Conservation (phyloP, 148 eudicot genomes). For the Gaultheria prostrata region DNA sequence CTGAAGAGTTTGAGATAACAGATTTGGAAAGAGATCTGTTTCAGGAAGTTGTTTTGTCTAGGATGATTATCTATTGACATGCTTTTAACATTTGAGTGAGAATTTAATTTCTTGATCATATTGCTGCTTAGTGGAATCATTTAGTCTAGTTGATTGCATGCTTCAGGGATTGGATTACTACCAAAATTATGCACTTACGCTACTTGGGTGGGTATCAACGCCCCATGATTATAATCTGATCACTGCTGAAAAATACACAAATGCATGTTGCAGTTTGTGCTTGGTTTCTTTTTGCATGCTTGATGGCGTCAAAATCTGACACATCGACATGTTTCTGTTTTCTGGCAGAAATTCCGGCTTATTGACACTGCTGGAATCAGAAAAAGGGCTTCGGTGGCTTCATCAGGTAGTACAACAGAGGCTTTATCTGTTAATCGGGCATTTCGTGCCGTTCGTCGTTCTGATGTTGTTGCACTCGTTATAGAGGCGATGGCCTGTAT, state of each 20-base stretch:
- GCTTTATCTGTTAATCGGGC: conserved; percentile 94
- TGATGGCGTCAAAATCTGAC: neutral
- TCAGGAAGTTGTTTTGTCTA: neutral
- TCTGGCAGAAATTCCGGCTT: conserved; percentile 77
- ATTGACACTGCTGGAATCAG: conserved; percentile 99
- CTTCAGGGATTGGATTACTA: neutral
- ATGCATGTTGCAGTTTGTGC: neutral
- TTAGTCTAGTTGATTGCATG: neutral
- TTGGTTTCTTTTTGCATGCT: neutral
- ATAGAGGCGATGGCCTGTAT: conserved; percentile 98
- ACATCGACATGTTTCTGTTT: neutral
- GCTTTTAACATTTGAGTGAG: conserved; percentile 2
- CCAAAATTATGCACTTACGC: neutral
- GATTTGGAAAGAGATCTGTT: neutral
- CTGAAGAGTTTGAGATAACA: neutral
- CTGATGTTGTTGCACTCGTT: conserved; percentile 96
- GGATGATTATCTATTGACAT: neutral
- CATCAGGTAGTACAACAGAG: conserved; percentile 97
- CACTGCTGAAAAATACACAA: neutral
- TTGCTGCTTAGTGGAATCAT: conserved; percentile 5
- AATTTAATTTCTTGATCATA: neutral
- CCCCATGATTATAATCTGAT: neutral
- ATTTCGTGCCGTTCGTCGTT: conserved; percentile 90
- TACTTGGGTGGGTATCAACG: neutral
- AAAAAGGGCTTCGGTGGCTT: conserved; percentile 82